These are phyloP conservation scores for Jacaranda mimosifolia DNA, from an alignment of 257 asterid species.

Conservation along the genomic window DNA sequence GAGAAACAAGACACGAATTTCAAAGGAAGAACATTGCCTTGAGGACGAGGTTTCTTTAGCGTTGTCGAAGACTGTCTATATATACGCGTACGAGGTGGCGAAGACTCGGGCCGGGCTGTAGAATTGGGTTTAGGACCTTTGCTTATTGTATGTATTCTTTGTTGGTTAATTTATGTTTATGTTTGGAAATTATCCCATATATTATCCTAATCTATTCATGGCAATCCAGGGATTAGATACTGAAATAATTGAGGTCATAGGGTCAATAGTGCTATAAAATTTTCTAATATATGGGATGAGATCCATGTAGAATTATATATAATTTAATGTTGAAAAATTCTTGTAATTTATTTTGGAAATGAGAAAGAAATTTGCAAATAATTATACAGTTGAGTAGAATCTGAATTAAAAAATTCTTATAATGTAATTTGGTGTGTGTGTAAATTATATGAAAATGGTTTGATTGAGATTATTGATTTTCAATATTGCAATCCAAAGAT, in stretches of 20 bases:
- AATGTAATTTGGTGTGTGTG: no score
- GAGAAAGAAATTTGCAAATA: no score
- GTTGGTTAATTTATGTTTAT: constrained; percentile 2
- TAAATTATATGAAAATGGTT: no score
- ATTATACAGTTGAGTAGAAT: no score
- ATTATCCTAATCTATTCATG: not conserved
- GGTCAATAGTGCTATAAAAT: not conserved
- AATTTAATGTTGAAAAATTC: no score
- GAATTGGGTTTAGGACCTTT: not conserved
- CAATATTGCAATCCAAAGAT: no score
- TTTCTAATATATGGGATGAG: no score
- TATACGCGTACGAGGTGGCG: not conserved
- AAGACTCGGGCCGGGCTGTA: not conserved
- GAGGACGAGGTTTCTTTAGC: constrained; percentile 30
- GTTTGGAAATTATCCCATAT: constrained; percentile 24
- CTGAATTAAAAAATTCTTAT: no score
- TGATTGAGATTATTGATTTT: no score
- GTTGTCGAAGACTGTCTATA: not conserved
- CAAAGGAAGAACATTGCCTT: constrained; percentile 28
- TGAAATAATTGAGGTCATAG: not conserved
- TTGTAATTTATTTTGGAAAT: no score
- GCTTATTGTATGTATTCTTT: not conserved
- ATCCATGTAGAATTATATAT: no score
- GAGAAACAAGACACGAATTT: not conserved
- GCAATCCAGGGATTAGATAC: not conserved